phyloP scores from a whole-genome alignment of 192 early-diverging fungal species.

The Cetraspora pellucida region DNA sequence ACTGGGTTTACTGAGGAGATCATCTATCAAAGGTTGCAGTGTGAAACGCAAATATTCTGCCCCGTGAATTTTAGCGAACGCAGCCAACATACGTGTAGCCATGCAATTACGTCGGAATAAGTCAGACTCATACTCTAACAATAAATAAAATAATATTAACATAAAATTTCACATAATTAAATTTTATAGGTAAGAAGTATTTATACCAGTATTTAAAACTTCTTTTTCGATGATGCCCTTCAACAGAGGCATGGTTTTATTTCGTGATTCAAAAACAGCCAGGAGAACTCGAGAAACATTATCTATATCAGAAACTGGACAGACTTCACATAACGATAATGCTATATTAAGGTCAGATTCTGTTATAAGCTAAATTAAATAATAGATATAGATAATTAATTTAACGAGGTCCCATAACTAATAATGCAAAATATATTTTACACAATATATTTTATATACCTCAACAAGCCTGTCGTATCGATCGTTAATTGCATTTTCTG shows the following conservation, averaged over 20 bases:
- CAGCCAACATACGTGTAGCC: constrained; percentile 83
- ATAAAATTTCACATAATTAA: neutral
- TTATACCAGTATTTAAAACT: constrained; percentile 77
- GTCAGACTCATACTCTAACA: constrained; percentile 62
- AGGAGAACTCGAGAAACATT: constrained; percentile 80
- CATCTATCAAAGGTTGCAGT: constrained; percentile 76
- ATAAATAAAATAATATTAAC: neutral
- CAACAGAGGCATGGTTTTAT: constrained; percentile 71
- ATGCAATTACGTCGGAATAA: constrained; percentile 93
- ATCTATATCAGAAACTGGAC: constrained; percentile 85
- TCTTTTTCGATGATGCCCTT: constrained; percentile 83
- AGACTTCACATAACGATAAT: constrained; percentile 82
- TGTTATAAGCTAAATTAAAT: constrained; percentile 51
- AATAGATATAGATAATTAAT: neutral
- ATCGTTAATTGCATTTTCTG: constrained; percentile 72
- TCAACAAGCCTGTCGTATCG: constrained; percentile 83
- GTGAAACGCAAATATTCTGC: constrained; percentile 79
- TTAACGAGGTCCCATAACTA: neutral
- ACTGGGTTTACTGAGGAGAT: constrained; percentile 63
- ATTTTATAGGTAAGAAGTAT: neutral
- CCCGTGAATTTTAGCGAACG: constrained; percentile 82
- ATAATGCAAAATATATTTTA: constrained; percentile 11
- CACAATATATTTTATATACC: constrained; percentile 41
- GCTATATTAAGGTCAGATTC: constrained; percentile 76
- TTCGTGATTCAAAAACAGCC: constrained; percentile 77